Evolutionary conservation across 202 grass and related monocot species (phyloP).

Genomic region (Schoenoplectus triqueter): DNA sequence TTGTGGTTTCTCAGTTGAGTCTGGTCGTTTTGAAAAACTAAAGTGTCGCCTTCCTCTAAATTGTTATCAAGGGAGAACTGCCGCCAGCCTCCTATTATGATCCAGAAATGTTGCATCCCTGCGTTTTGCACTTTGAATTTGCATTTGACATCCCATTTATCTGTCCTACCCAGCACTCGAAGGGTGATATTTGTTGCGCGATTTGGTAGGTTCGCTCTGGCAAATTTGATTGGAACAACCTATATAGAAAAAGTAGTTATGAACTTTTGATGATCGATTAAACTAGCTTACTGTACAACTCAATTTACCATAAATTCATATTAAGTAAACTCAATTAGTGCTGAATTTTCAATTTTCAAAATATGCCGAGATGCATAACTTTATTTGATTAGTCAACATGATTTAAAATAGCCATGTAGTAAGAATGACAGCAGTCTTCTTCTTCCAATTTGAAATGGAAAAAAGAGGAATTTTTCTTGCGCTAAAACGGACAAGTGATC

Average conservation of each 20-base stretch:
- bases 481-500: not conserved
- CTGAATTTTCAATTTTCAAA: not conserved
- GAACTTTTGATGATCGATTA: not conserved
- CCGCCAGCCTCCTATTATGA: not conserved
- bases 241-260: not conserved
- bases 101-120: not conserved
- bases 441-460: not conserved
- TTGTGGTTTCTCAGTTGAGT: not conserved
- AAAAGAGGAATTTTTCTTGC: not conserved
- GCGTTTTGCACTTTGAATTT: not conserved
- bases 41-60: not conserved
- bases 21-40: not conserved
- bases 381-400: not conserved
- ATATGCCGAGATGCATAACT: not conserved
- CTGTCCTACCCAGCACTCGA: not conserved
- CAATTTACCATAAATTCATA: not conserved
- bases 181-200: not conserved
- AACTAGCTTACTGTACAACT: not conserved
- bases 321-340: not conserved
- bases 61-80: conserved; percentile 3
- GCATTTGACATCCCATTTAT: conserved; percentile 18
- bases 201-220: not conserved
- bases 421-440: not conserved
- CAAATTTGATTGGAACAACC: conserved; percentile 6
- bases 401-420: not conserved